Evolutionary conservation across 2,329 filamentous ascomycete genomes (phyloP).

Genomic region (Pseudogymnoascus sp.): DNA sequence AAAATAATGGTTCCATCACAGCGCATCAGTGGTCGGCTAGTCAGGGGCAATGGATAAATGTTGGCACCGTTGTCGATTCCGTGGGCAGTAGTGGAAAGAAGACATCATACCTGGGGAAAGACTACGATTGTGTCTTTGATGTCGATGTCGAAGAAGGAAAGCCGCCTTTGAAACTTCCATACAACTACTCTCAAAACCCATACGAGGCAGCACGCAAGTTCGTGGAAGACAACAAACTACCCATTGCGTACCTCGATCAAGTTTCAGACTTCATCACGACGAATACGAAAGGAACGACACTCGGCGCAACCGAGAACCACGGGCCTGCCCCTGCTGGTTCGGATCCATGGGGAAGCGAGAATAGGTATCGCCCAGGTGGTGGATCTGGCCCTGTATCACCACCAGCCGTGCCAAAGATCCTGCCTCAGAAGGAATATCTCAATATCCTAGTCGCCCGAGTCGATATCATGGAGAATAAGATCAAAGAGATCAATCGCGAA

Average conservation of each 20-base stretch:
- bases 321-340: slow-evolving; percentile 41
- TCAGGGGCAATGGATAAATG: slow-evolving; percentile 71
- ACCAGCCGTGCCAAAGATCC: slow-evolving; percentile 46
- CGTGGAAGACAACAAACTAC: slow-evolving; percentile 80
- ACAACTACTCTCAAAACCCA: slow-evolving; percentile 85
- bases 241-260: slow-evolving; percentile 80
- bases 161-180: slow-evolving; percentile 87
- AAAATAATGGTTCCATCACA: slow-evolving; percentile 73
- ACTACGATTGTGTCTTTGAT: slow-evolving; percentile 95
- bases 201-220: slow-evolving; percentile 91
- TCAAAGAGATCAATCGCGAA: slow-evolving; percentile 66
- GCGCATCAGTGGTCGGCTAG: slow-evolving; percentile 77
- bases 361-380: slow-evolving; percentile 71
- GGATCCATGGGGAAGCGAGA: slow-evolving; percentile 74
- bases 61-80: slow-evolving; percentile 91
- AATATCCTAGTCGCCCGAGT: slow-evolving; percentile 69
- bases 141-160: slow-evolving; percentile 95
- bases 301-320: slow-evolving; percentile 55
- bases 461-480: slow-evolving; percentile 67
- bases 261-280: slow-evolving; percentile 87
- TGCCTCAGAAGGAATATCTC: slow-evolving; percentile 77
- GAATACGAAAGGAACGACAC: slow-evolving; percentile 79
- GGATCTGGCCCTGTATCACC: slow-evolving; percentile 35
- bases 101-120: slow-evolving; percentile 70
- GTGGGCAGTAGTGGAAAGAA: slow-evolving; percentile 77